Conservation (phyloP, 345 rosid genomes). For the Boechera retrofracta region DNA sequence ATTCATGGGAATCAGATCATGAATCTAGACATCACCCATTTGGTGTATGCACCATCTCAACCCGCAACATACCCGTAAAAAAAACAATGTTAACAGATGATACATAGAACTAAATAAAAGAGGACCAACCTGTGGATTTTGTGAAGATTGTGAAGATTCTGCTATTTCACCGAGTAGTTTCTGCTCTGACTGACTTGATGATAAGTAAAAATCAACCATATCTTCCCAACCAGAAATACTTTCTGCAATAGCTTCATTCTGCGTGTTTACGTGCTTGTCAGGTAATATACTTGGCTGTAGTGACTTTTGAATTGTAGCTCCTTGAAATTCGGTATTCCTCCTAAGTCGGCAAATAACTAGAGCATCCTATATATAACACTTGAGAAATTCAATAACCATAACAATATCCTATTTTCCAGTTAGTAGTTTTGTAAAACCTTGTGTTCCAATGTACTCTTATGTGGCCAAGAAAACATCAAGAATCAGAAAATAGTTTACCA, state of each 20-base stretch:
- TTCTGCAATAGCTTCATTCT: constrained; percentile 15
- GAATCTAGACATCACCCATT: neutral
- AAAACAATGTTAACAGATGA: neutral
- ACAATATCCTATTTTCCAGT: neutral
- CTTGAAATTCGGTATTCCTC: constrained; percentile 63
- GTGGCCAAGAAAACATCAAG: neutral
- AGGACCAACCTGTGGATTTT: constrained; percentile 52
- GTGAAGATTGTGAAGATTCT: constrained; percentile 44
- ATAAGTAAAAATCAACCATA: constrained; percentile 44
- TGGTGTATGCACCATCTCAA: neutral
- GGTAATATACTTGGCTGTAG: constrained; percentile 14
- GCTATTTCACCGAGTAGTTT: constrained; percentile 38
- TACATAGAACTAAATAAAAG: neutral
- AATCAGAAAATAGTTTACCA: constrained; percentile 49
- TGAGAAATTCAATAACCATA: neutral
- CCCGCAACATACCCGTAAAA: constrained; percentile 40
- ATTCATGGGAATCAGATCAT: constrained; percentile 18
- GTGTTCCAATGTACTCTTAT: neutral
- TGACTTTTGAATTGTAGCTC: constrained; percentile 36
- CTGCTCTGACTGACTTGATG: constrained; percentile 41
- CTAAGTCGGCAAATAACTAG: constrained; percentile 80
- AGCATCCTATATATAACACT: constrained; percentile 60
- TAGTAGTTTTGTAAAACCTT: neutral
- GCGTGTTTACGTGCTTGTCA: constrained; percentile 26
- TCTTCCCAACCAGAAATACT: constrained; percentile 29